These are phyloP conservation scores for Iris pallida DNA, from an alignment of 116 monocot species.

Conservation along the genomic window DNA sequence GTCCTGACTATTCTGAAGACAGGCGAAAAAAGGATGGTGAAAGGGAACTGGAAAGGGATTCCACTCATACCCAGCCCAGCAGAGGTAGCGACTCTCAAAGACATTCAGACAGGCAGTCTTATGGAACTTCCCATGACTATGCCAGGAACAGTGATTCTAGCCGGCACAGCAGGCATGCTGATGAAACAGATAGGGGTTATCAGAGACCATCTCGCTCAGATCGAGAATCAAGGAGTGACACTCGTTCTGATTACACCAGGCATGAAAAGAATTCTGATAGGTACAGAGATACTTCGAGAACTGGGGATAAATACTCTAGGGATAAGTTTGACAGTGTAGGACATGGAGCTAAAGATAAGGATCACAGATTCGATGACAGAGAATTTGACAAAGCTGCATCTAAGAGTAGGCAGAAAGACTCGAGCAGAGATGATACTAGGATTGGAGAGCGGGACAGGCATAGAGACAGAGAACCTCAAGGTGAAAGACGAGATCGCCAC, in stretches of 20 bases:
- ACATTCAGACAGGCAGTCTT: slow-evolving; percentile 28
- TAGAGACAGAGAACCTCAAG: slow-evolving; percentile 26
- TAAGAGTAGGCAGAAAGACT: too few species aligned
- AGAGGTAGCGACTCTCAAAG: slow-evolving; percentile 39
- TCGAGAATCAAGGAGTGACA: slow-evolving; percentile 31
- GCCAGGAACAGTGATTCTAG: slow-evolving; percentile 36
- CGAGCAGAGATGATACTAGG: too few species aligned
- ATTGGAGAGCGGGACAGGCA: slow-evolving; percentile 10
- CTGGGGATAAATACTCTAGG: slow-evolving; percentile 28
- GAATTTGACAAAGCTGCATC: too few species aligned
- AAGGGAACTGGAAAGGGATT: slow-evolving; percentile 32
- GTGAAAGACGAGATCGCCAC: slow-evolving; percentile 31
- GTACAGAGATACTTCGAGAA: slow-evolving; percentile 28
- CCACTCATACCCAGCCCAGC: slow-evolving; percentile 18
- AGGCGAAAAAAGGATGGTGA: slow-evolving; percentile 33
- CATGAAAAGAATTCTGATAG: slow-evolving; percentile 27
- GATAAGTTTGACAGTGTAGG: slow-evolving; percentile 26
- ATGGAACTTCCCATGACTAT: slow-evolving; percentile 27
- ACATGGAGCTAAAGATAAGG: slow-evolving; percentile 32
- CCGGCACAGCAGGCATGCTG: slow-evolving; percentile 31
- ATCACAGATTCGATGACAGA: background rate
- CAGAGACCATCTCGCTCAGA: slow-evolving; percentile 28
- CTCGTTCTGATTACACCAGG: slow-evolving; percentile 17
- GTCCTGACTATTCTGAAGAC: slow-evolving; percentile 11
- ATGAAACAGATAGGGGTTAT: slow-evolving; percentile 39